Base-by-base conservation (phyloP, 2,329 filamentous ascomycete species). In the Oidium heveae region DNA sequence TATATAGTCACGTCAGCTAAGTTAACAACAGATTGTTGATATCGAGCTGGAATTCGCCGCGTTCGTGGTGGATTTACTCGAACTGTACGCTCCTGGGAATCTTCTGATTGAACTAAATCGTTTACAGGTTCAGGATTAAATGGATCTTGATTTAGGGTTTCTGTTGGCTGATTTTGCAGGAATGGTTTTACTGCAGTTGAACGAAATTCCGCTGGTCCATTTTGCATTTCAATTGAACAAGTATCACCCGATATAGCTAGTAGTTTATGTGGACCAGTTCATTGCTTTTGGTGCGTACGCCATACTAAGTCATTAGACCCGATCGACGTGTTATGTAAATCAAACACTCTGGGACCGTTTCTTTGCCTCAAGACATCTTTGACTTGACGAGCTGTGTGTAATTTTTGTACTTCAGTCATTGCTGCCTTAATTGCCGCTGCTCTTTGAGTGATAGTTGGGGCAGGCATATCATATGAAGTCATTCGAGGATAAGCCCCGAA, bases 361-460 rank as follows among this genome's bases (percentile, higher is more conserved):
- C 34, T 36, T 36, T 36, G 34, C 34, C 15, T 8, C 15, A 36
- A 36, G 34, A 15, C 34, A 15, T 36, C 34, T 15, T 36, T 36
- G 34, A 36, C 34, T 36, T 36, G 34, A 15, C 34, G 34, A 36
- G 34, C 15, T 36, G 34, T 15, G 34, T 36, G 24, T 28, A 28
- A 28, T 28, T 28, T 28, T 28, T 28, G 3, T 28, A 28, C 24
- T 28, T 28, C 24, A 41, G 10, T 50, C 49, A 56, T 56, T 10
- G 55, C 55, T 22, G 55, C 54, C 18, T 53, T 55, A 18, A 57
- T 33, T 7, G 55, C 37, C 6, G 16, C 22, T 36, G 54, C 47
- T 24, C 54, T 10, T 43, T 57, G 41, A 8, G 16, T 51, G n/a
- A 33, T 44, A 8, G 51, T 36, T 20, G 36, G 34, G 32, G 36